A percentile compares a stretch with the other conserved stretches of the same genome.
These are phyloP conservation scores for Trichophyton verrucosum DNA, from an alignment of 2,329 filamentous ascomycete species.

Conservation along the genomic window DNA sequence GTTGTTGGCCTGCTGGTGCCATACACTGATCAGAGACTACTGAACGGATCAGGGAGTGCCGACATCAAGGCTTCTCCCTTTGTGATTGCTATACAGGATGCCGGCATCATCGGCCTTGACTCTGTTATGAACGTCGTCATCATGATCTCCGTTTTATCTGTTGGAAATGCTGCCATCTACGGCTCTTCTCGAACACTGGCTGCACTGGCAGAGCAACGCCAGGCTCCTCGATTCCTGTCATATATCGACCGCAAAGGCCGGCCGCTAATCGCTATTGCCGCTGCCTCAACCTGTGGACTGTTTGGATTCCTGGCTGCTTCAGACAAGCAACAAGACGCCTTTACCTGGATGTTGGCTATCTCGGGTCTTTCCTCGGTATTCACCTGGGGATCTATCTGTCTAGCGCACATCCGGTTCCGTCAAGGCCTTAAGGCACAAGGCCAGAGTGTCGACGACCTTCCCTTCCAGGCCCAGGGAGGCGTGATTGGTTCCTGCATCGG, in stretches of 20 bases:
- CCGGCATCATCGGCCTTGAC: constrained; percentile 66
- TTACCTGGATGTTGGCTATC: constrained; percentile 69
- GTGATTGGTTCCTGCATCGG: constrained; percentile 50
- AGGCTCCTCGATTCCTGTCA: constrained; percentile 62
- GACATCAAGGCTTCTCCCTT: constrained; percentile 57
- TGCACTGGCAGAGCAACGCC: constrained; percentile 75
- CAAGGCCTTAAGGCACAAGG: constrained; percentile 60
- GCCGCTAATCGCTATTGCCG: constrained; percentile 58
- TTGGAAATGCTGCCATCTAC: constrained; percentile 85
- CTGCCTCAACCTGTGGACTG: constrained; percentile 57
- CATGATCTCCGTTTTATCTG: constrained; percentile 75
- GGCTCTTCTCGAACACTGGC: constrained; percentile 82
- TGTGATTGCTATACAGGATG: constrained; percentile 80
- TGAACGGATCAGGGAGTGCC: constrained; percentile 20
- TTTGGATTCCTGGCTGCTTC: constrained; percentile 65
- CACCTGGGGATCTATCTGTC: constrained; percentile 70
- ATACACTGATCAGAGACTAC: constrained; percentile 22
- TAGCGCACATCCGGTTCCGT: constrained; percentile 89
- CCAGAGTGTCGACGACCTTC: constrained; percentile 60
- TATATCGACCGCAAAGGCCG: constrained; percentile 77
- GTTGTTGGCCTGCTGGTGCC: constrained; percentile 68
- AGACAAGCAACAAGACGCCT: constrained; percentile 47
- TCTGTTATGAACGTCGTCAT: constrained; percentile 94
- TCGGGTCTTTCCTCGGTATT: constrained; percentile 63
- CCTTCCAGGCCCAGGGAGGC: constrained; percentile 49